Percentiles rank a stretch among this genome's conserved stretches.
Evolutionary conservation across 129 eudicot genomes (phyloP).

Genomic region (Escallonia rubra): DNA sequence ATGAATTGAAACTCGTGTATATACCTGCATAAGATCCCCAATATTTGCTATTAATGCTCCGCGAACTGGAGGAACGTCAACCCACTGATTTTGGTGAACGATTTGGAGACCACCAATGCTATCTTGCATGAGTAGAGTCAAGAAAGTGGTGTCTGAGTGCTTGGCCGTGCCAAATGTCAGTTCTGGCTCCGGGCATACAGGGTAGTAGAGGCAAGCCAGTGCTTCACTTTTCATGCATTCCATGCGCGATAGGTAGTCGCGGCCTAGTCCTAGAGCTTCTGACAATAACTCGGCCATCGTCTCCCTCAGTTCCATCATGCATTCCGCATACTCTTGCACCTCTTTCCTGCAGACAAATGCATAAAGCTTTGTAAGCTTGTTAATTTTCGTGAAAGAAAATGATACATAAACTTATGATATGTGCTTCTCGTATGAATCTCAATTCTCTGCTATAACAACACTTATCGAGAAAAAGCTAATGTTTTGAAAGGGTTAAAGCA

Average conservation of each 20-base stretch:
- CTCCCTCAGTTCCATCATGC: conserved; percentile 25
- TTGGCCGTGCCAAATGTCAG: conserved; percentile 43
- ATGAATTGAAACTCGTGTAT: neutral
- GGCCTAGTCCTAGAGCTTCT: conserved; percentile 50
- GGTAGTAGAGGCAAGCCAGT: conserved; percentile 44
- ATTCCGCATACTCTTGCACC: conserved; percentile 30
- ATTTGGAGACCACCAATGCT: conserved; percentile 58
- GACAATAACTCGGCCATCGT: conserved; percentile 34
- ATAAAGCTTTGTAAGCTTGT: too few species aligned
- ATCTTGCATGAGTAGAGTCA: conserved; percentile 53
- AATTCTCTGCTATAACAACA: too few species aligned
- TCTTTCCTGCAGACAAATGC: conserved; percentile 29
- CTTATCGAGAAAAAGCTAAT: too few species aligned
- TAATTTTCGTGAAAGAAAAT: too few species aligned
- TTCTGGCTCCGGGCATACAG: conserved; percentile 62
- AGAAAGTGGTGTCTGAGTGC: conserved; percentile 47
- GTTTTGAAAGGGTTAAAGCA: too few species aligned
- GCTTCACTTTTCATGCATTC: conserved; percentile 29
- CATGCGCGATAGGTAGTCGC: conserved; percentile 24
- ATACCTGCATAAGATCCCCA: conserved; percentile 60
- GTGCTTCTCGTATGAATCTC: too few species aligned
- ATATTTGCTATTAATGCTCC: conserved; percentile 52
- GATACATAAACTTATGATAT: too few species aligned
- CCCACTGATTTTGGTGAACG: conserved; percentile 44
- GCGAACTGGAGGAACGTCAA: conserved; percentile 27